A percentile compares a stretch with the other conserved stretches of the same genome.
Evolutionary conservation across 805 yeast species (phyloP).

Genomic region (Jamesozyma jinghongensis): DNA sequence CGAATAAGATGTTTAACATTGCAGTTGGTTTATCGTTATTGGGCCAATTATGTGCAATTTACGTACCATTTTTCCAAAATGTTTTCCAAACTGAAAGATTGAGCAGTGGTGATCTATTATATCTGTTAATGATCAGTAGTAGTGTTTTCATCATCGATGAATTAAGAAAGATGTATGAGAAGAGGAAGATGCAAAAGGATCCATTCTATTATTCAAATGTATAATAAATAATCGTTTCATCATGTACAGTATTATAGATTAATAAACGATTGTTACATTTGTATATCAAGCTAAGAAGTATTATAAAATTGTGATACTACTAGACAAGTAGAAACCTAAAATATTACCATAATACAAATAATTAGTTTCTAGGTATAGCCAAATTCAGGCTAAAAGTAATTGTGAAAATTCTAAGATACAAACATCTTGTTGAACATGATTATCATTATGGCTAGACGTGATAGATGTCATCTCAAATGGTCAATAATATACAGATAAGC

Average conservation of each 20-base stretch:
- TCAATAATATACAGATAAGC: too few relatives aligned
- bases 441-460: too few relatives aligned
- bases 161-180: constrained; percentile 45
- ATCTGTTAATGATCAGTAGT: constrained; percentile 54
- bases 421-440: too few relatives aligned
- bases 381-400: too few relatives aligned
- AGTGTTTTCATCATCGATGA: constrained; percentile 84
- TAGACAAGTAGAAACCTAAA: too few relatives aligned
- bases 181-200: constrained; percentile 13
- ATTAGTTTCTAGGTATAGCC: too few relatives aligned
- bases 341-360: too few relatives aligned
- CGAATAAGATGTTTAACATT: constrained; percentile 83
- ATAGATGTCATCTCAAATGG: too few relatives aligned
- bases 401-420: too few relatives aligned
- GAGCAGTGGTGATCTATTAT: constrained; percentile 50
- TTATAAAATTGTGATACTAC: not conserved
- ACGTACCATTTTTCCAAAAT: constrained; percentile 84
- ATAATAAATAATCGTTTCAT: constrained; percentile 1
- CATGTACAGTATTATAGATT: not conserved
- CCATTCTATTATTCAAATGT: constrained; percentile 17
- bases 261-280: too few relatives aligned
- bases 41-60: constrained; percentile 91
- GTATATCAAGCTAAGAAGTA: too few relatives aligned
- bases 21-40: constrained; percentile 82
- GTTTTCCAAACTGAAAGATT: constrained; percentile 94